Base-by-base conservation (phyloP, 2,329 filamentous ascomycete genomes). In the Xylaria sp. region DNA sequence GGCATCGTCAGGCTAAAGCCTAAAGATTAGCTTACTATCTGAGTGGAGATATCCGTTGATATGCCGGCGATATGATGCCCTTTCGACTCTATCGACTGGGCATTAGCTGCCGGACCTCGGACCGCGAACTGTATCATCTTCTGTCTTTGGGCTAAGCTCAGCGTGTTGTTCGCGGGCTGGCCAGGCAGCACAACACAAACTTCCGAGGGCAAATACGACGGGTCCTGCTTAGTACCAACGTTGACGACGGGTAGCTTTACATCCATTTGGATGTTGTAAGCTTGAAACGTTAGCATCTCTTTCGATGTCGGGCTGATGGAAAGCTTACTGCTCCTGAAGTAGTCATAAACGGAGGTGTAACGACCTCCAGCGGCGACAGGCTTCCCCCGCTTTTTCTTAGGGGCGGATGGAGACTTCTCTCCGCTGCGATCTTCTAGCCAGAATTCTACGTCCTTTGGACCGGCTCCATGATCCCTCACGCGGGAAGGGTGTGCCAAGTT, bases 91-190 rank as follows among this genome's bases (percentile, higher is more conserved):
- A 92, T 91, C 0, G 85, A 86, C 8, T 79, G 73, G 0, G 86
- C 88, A 75, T 91, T 92, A 18, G 83, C 78, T 3, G 79, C 80
- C 0, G 90, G 90, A 2, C 74, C 78, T 15, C 87, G 83, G 20
- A 89, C 88, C 5, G 90, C 89, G 73, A 91, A 90, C 0, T 73
- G 76, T 49, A 92, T 86, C 89, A 92, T 91, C 1, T 82, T 71
- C 1, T 81, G 77, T 0, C 88, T 90, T 73, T 92, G 88, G 0
- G 78, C 73, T 0, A 83, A 79, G 23, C 78, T 81, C 5, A 92
- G 82, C 69, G 86, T 83, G 1, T 80, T 76, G 8, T 81, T 83
- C 33, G 85, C 85, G 0, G 82, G 79, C 75, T 92, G 89, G 0
- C 89, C 89, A 5, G 85, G 82, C 3, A 86, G 67, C 1, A 92